Base-by-base conservation (phyloP, 306 rosid genomes). In the Casuarina cunninghamiana region DNA sequence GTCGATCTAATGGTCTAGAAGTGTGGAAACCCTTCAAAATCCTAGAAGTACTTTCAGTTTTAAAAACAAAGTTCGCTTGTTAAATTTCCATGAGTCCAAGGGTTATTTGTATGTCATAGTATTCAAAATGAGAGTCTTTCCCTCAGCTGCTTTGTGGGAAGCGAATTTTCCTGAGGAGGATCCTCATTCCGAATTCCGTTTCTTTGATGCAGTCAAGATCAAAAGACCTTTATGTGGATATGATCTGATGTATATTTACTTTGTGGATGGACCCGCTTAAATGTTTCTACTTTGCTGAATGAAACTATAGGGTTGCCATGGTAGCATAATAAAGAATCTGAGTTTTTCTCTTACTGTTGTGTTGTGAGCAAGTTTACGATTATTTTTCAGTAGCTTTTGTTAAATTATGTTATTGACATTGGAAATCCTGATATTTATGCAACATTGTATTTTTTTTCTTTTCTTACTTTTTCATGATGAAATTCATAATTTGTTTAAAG, bases 401-500 rank as follows among this genome's bases (percentile, higher is more conserved):
- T 62, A 37, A 39, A 38, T 2, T 37, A 38, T 15, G 21, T 15
- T 63, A 16, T 63, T 63, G 50, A 42, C 49, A 32, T n/a, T 66
- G 71, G 50, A 16, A 8, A 17, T 42, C 4, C 17, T 5, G 26
- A 41, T n/a, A 19, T 70, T 44, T 37, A 50, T 77, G 71, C 75
- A 83, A 55, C 63, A 19, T 78, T 66, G 69, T 54, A 54, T 63
- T 55, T 39, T 42, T 54, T 44, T 74, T 39, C 54, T 73, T 69
- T 41, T 46, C 69, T 54, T 10, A 43, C 65, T 15, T 82, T 51
- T 16, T 75, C 73, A 76, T 75, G 16, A 10, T 32, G 32, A 73
- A 80, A 38, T 82, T 50, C 67, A 53, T 77, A 65, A 65, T 86
- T 82, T 74, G 70, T 69, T n/a, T 63, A 17, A 83, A 96, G 99